Evolutionary conservation across 2,329 filamentous ascomycete species (phyloP).

Genomic region (Lasiodiplodia citricola): DNA sequence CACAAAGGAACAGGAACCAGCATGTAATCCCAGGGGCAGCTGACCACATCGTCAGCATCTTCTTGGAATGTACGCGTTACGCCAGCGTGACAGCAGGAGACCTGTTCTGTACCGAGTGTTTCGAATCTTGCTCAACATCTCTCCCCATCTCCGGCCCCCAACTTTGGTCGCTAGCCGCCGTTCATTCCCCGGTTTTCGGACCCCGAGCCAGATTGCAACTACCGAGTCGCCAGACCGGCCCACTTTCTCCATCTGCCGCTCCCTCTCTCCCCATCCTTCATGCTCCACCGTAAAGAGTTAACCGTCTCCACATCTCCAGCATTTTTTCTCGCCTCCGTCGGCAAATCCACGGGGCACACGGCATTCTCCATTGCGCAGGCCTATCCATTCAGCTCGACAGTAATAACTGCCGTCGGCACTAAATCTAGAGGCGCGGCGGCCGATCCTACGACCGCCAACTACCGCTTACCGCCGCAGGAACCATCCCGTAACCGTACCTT

Average conservation of each 20-base stretch:
- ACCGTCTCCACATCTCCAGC: neutral
- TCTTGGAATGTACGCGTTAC: neutral
- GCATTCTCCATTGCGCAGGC: neutral
- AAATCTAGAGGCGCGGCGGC: neutral
- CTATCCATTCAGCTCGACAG: neutral
- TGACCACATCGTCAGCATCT: neutral
- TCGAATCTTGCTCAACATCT: neutral
- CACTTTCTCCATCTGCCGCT: constrained; percentile 3
- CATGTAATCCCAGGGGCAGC: neutral
- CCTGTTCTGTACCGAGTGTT: neutral
- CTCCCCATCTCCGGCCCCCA: constrained; percentile 20
- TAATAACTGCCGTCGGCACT: neutral
- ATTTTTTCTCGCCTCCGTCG: neutral
- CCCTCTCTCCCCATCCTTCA: neutral
- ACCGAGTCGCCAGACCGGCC: neutral
- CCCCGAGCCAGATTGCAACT: neutral
- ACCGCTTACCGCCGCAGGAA: neutral
- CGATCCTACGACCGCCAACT: neutral
- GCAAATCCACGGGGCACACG: neutral
- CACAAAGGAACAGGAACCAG: neutral
- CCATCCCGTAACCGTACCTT: neutral
- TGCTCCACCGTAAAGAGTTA: neutral
- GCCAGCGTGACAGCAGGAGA: neutral
- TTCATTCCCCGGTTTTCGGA: constrained; percentile 18
- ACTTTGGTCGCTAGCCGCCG: neutral